A percentile compares a stretch with the other conserved stretches of the same genome.
Evolutionary conservation across 176 grass and related monocot species (phyloP).

Genomic region (Oropetium thomaeum): DNA sequence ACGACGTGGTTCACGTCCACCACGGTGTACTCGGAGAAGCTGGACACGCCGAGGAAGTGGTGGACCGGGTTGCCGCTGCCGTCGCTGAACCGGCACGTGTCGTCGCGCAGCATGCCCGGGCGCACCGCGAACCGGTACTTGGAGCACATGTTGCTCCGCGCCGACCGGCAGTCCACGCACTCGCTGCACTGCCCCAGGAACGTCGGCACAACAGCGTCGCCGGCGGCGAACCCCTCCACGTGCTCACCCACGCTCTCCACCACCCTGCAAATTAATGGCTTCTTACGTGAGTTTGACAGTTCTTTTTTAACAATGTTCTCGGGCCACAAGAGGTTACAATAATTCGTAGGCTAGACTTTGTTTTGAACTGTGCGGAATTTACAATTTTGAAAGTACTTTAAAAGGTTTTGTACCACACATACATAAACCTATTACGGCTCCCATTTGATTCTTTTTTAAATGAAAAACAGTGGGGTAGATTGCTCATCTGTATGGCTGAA

Average conservation of each 20-base stretch:
- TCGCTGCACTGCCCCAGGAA: conserved; percentile 75
- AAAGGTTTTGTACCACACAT: no score
- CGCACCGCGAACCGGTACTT: conserved; percentile 38
- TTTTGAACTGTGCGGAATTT: background rate
- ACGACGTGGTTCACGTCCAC: conserved; percentile 69
- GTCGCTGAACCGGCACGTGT: conserved; percentile 48
- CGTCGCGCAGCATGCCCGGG: conserved; percentile 56
- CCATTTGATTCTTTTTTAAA: no score
- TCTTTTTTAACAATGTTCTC: no score
- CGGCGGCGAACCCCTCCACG: conserved; percentile 51
- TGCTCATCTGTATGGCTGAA: no score
- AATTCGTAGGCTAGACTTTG: no score
- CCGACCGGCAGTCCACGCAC: conserved; percentile 69
- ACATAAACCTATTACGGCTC: no score
- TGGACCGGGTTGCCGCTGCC: conserved; percentile 41
- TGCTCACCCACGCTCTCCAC: conserved; percentile 78
- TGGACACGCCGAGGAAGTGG: conserved; percentile 61
- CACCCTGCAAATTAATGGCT: conserved; percentile 29
- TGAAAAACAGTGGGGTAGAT: no score
- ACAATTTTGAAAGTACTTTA: no score
- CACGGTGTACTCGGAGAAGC: conserved; percentile 78
- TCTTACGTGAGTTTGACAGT: background rate
- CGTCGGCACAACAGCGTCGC: conserved; percentile 65
- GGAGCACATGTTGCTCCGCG: conserved; percentile 85
- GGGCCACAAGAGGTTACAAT: background rate